Conservation (phyloP, 768 basidiomycete genomes). For the Saitozyma sp. region DNA sequence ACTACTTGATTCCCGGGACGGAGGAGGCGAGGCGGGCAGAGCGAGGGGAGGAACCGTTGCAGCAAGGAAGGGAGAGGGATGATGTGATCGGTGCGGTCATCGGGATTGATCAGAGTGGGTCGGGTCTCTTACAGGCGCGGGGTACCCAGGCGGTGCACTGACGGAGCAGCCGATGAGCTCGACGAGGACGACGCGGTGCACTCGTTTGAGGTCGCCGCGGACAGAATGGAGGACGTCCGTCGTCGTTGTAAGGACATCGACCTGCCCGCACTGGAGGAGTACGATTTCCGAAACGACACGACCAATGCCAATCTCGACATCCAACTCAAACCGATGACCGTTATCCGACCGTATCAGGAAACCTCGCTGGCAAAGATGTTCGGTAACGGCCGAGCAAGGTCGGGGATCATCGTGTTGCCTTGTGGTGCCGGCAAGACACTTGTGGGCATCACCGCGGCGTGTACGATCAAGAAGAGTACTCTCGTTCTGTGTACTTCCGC, state of each 20-base stretch:
- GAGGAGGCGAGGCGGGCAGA: slow-evolving; percentile 58
- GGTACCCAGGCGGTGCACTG: background rate
- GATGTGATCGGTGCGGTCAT: slow-evolving; percentile 95
- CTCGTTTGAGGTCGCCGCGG: slow-evolving; percentile 91
- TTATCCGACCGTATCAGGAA: slow-evolving; percentile 97
- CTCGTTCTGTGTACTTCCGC: slow-evolving; percentile 96
- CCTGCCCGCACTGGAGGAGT: slow-evolving; percentile 97
- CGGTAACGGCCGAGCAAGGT: slow-evolving; percentile 96
- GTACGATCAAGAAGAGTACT: slow-evolving; percentile 98
- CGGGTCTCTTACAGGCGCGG: background rate
- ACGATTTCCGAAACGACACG: slow-evolving; percentile 97
- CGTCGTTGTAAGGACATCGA: slow-evolving; percentile 94
- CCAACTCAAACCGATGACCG: slow-evolving; percentile 94
- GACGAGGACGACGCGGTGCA: slow-evolving; percentile 98
- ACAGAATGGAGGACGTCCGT: slow-evolving; percentile 95
- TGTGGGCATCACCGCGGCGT: slow-evolving; percentile 98
- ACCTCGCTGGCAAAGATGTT: slow-evolving; percentile 99
- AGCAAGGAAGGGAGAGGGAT: slow-evolving; percentile 45
- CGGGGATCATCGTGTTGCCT: slow-evolving; percentile 95
- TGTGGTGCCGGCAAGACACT: slow-evolving; percentile 99
- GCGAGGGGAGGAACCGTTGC: slow-evolving; percentile 41
- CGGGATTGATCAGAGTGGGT: slow-evolving; percentile 80
- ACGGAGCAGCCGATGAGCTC: slow-evolving; percentile 72
- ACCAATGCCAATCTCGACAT: slow-evolving; percentile 96
- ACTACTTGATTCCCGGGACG: slow-evolving; percentile 81